Evolutionary conservation across 2,329 filamentous ascomycete species (phyloP), one percentile per base, ranked within the genome.

Genomic region (Blastomyces percursus): DNA sequence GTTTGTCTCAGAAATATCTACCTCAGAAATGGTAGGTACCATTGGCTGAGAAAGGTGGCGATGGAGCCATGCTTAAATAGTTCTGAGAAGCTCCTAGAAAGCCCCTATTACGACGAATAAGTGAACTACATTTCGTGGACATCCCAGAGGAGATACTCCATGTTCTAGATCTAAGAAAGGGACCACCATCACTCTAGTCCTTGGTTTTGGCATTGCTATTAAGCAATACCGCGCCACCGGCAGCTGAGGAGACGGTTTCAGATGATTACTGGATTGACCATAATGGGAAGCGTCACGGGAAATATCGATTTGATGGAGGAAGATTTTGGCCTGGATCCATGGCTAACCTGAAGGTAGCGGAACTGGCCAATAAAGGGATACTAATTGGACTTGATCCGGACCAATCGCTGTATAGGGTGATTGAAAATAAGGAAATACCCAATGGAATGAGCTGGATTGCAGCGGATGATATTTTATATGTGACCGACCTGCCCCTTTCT

Each of bases 271-370:
- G 46, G 21, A 50, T 24, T 51, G 21, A 27, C 9, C 11, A 50
- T 19, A 27, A 58, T 14, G 19, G 16, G 9, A 11, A 16, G 38
- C 16, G 38, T 42, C 9, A 30, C 21, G 30, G 38, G 4, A 40
- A 58, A 58, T 44, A 44, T 58, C 14, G 38, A 58, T 24, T 12
- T 3, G 9, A 96, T 32, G 82, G 86, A 65, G 91, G 92, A 40
- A 81, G 90, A 42, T 94, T 93, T 96, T 96, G 90, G 88, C 80
- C 91, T 6, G 90, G 91, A 8, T 84, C 84, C 65, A 96, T 96
- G 89, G 94, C 90, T 66, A 90, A 96, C 71, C 87, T 90, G 62
- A 79, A 86, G 69, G 78, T 84, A 55, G 82, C 87, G 73, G 82
- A 75, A 11, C 69, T 71, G 7, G 70, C 68, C 62, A 66, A 75